phyloP scores from a whole-genome alignment of 139 green algal species.

The Chlamydomonas applanata region DNA sequence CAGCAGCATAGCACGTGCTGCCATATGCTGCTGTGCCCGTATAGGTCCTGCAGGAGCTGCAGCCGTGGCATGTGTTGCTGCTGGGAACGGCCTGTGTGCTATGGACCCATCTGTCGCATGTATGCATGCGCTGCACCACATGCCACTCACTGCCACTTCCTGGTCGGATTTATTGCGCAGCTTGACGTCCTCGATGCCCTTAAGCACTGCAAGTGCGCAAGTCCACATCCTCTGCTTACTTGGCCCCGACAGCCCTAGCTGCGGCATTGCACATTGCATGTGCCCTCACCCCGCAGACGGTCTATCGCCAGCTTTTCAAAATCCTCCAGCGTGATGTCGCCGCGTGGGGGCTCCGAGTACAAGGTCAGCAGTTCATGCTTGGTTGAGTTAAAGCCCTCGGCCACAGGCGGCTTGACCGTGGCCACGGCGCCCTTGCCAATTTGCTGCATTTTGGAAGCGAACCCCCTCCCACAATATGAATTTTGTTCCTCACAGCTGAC shows the following conservation, averaged over 20 bases:
- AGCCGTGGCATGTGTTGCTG: too few species aligned
- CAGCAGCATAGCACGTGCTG: too few species aligned
- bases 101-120: not conserved
- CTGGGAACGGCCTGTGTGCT: too few species aligned
- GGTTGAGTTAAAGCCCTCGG: not conserved
- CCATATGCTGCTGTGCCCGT: too few species aligned
- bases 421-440: too few species aligned
- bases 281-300: conserved; percentile 65
- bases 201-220: conserved; percentile 71
- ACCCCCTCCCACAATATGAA: too few species aligned
- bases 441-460: too few species aligned
- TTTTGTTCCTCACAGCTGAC: too few species aligned
- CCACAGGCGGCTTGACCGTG: too few species aligned
- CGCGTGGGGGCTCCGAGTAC: conserved; percentile 69
- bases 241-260: not conserved
- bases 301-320: conserved; percentile 92
- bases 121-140: conserved; percentile 10
- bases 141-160: conserved; percentile 13
- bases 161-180: conserved; percentile 60
- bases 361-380: conserved; percentile 50
- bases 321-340: conserved; percentile 86
- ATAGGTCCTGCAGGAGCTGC: too few species aligned
- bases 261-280: not conserved
- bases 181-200: conserved; percentile 84
- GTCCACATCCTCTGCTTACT: not conserved